Evolutionary conservation across 768 basidiomycete genomes (phyloP), one percentile per base, ranked within the genome.

Genomic region (Pisolithus microcarpus): DNA sequence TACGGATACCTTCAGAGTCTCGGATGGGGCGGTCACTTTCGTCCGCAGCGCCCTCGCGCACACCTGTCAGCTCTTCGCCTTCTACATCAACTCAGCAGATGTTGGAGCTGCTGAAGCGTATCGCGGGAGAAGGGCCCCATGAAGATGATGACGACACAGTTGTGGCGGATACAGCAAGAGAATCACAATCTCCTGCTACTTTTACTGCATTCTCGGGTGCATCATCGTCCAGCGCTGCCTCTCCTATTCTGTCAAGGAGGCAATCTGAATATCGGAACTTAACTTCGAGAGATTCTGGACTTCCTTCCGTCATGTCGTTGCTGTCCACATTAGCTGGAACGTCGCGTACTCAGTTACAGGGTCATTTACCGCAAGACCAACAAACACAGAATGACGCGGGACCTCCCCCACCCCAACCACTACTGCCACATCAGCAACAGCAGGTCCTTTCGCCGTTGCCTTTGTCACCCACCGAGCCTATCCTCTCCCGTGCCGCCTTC

Each of bases 291-390:
- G 77, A 81, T 44, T 58, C 68, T 2, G 73, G 72, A 30, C 64
- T 82, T 23, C 80, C 82, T 0, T 80, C 75, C 8, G 78, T 84
- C 44, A 83, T 84, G 77, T 76, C 82, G 16, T 67, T 85, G 31
- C 61, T 84, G 8, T 80, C 84, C 10, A 82, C 84, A 0, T 68
- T 87, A n/a, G 73, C 79, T 1, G 76, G 73, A 5, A 19, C 45
- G 19, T 80, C 84, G 3, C 78, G 84, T 19, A 77, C 83, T 1
- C 81, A 72, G 53, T 72, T 72, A 21, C 73, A 69, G 43, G 63
- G 69, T 5, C 59, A 68, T 19, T 31, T 37, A 10, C 18, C 4
- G 69, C 74, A 48, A 4, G 70, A 72, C 39, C 39, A 40, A n/a
- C 43, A 44, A 44, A 1, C 42, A 6, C 42, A 43, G 23, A 7